Percentiles rank a stretch among this genome's conserved stretches.
phyloP scores from a whole-genome alignment of 164 flowering plant genomes.

The Stephania cephalantha region DNA sequence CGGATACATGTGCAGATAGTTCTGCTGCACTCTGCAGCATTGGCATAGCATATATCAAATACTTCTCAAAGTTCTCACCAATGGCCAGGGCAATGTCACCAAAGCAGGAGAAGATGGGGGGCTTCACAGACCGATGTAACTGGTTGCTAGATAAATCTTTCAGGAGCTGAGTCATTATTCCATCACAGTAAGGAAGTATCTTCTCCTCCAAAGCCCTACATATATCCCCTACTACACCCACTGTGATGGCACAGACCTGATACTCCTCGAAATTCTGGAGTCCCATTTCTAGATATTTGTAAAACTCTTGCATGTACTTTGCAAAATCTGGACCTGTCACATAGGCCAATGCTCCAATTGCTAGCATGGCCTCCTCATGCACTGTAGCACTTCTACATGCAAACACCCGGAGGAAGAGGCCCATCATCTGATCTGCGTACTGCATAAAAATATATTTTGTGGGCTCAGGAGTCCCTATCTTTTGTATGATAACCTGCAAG shows the following conservation, averaged over 20 bases:
- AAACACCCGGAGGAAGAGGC: slow-evolving; percentile 50
- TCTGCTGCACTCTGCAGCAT: slow-evolving; percentile 69
- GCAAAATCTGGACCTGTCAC: slow-evolving; percentile 42
- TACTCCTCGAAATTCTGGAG: slow-evolving; percentile 65
- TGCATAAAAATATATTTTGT: slow-evolving; percentile 43
- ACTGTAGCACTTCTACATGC: slow-evolving; percentile 51
- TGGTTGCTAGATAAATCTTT: slow-evolving; percentile 58
- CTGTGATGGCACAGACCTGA: slow-evolving; percentile 58
- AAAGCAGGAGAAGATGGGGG: slow-evolving; percentile 58
- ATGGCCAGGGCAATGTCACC: slow-evolving; percentile 64
- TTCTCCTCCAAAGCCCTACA: slow-evolving; percentile 58
- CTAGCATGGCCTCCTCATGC: slow-evolving; percentile 68
- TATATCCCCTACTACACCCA: slow-evolving; percentile 59
- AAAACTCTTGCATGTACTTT: slow-evolving; percentile 54
- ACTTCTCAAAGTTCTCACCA: slow-evolving; percentile 60
- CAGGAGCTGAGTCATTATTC: slow-evolving; percentile 57
- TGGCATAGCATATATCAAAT: slow-evolving; percentile 60
- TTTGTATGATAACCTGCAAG: slow-evolving; percentile 56
- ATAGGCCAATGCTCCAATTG: slow-evolving; percentile 62
- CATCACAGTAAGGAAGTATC: slow-evolving; percentile 56
- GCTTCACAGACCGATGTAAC: slow-evolving; percentile 58
- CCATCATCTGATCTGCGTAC: slow-evolving; percentile 59
- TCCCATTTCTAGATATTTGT: slow-evolving; percentile 55
- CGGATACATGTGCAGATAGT: slow-evolving; percentile 35
- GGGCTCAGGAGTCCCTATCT: slow-evolving; percentile 39